Conservation (phyloP, 1,284 basidiomycete genomes). For the Ceratobasidium sp. region DNA sequence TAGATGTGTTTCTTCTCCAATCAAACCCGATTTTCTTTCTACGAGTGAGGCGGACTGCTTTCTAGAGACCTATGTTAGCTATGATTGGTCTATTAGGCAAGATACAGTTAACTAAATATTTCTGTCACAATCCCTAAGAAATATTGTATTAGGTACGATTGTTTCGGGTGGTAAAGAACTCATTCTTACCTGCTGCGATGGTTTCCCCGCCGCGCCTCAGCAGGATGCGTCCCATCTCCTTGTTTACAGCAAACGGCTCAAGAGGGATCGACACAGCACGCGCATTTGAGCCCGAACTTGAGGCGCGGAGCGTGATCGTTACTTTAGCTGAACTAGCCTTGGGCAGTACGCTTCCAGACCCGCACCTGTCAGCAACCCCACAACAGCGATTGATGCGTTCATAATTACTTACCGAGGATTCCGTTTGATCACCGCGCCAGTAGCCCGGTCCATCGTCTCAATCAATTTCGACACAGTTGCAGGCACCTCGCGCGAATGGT, state of each 20-base stretch:
- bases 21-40: constrained; percentile 1
- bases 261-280: constrained; percentile 75
- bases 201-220: constrained; percentile 92
- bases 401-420: constrained; percentile 76
- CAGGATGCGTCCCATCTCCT: constrained; percentile 95
- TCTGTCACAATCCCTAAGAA: constrained; percentile 42
- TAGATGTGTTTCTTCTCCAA: constrained; percentile 28
- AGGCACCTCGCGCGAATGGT: constrained; percentile 92
- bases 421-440: constrained; percentile 77
- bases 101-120: constrained; percentile 39
- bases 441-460: constrained; percentile 78
- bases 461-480: constrained; percentile 86
- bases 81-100: not conserved
- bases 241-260: constrained; percentile 89
- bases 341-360: not conserved
- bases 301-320: constrained; percentile 76
- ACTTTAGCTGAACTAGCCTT: constrained; percentile 73
- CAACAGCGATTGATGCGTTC: not conserved
- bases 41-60: not conserved
- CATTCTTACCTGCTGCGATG: constrained; percentile 82
- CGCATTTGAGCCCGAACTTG: constrained; percentile 61
- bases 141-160: not conserved
- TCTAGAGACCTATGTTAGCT: constrained; percentile 51
- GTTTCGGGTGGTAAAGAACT: not conserved
- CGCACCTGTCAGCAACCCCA: too few relatives aligned